phyloP scores from a whole-genome alignment of 805 yeast species.

The Spathaspora sp. region DNA sequence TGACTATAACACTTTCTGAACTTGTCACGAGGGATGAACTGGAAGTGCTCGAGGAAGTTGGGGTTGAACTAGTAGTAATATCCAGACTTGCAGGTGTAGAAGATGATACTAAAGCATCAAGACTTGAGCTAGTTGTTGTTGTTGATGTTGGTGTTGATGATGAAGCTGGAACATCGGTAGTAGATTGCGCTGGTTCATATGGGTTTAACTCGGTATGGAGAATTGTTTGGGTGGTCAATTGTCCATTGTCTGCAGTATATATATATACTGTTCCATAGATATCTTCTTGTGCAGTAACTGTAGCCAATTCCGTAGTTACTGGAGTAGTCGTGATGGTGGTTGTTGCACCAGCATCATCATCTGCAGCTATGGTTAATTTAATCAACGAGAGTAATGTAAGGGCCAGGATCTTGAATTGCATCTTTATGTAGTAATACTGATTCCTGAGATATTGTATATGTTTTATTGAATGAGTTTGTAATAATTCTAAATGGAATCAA shows the following conservation, averaged over 20 bases:
- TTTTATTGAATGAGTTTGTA: too few relatives aligned
- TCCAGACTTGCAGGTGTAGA: background rate
- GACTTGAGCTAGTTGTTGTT: background rate
- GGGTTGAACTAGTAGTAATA: background rate
- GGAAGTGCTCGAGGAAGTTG: background rate
- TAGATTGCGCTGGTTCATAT: conserved; percentile 3
- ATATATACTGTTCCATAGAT: conserved; percentile 26
- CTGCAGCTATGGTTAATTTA: background rate
- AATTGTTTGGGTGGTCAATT: conserved; percentile 24
- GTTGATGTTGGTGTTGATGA: too few relatives aligned
- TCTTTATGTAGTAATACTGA: background rate
- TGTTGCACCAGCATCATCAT: conserved; percentile 13
- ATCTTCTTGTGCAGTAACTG: conserved; percentile 21
- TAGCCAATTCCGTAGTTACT: conserved; percentile 27
- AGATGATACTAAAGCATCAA: background rate
- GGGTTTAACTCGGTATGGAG: conserved; percentile 11
- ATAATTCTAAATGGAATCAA: too few relatives aligned
- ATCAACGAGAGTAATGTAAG: conserved; percentile 1
- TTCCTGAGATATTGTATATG: background rate
- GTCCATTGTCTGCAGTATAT: conserved; percentile 26
- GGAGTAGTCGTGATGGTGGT: conserved; percentile 24
- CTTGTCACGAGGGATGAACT: conserved; percentile 1
- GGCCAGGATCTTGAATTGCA: conserved; percentile 1
- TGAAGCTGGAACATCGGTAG: too few relatives aligned
- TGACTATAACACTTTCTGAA: conserved; percentile 4